Evolutionary conservation across 129 eudicot species (phyloP), one percentile per base, ranked within the genome.

Genomic region (Chrysanthemum seticuspe): DNA sequence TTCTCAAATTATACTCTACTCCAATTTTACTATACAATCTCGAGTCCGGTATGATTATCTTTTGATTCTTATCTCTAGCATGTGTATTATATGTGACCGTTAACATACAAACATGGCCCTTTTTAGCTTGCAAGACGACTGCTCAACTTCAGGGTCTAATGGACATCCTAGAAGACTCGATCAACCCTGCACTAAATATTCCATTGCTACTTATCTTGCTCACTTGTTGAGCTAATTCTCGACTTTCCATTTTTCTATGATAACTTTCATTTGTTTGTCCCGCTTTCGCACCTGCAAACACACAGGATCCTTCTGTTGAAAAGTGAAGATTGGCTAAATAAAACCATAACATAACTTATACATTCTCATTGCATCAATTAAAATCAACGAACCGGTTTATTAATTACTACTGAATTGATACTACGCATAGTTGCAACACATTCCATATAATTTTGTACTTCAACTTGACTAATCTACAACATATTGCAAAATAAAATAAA

Each of bases 221-320:
- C 45, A 15, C 8, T 11, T n/a, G 57, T 47, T 18, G 2, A 14
- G 59, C 45, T 76, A 83, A 74, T 74, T 82, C 70, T 72, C 77
- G 0, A 49, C 48, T 58, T 81, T 87, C 91, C 96, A 87, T 85
- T 85, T 79, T 65, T 90, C 94, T 21, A 83, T 83, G 59, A 85
- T 81, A 76, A 90, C 94, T 45, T 81, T 83, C 81, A 81, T 85
- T 71, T 81, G 82, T 62, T 81, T 52, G 74, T 87, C 91, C 62
- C 89, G 83, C 71, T 84, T 78, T 68, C 94, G 87, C n/a, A 87
- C 85, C 96, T 87, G 89, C 63, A 76, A 81, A 80, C 45, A 27
- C 16, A 71, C 34, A 69, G 4, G 31, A 21, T 55, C 51, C 53
- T 70, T 57, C 15, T 7, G 7, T 65, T 23, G 13, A 75, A 25